These are phyloP conservation scores for Dipodascopsis uninucleata DNA, from an alignment of 805 yeast genomes.

Conservation along the genomic window DNA sequence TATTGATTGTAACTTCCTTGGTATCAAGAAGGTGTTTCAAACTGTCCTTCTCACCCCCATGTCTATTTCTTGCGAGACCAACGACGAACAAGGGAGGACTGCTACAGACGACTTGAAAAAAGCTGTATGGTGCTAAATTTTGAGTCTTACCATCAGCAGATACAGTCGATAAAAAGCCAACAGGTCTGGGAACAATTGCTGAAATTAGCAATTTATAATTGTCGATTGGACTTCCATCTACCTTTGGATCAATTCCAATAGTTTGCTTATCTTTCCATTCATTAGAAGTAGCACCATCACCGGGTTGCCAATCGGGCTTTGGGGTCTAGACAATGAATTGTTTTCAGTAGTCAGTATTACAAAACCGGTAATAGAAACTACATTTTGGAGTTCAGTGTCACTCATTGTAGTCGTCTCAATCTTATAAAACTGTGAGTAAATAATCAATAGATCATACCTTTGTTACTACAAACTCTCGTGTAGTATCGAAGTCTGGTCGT, in stretches of 20 bases:
- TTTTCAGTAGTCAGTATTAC: background rate
- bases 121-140: constrained; percentile 63
- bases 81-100: constrained; percentile 60
- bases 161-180: constrained; percentile 54
- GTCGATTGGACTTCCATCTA: constrained; percentile 39
- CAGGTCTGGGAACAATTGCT: constrained; percentile 57
- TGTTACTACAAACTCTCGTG: background rate
- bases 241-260: constrained; percentile 49
- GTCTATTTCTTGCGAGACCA: constrained; percentile 43
- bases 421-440: background rate
- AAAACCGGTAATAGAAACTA: no score
- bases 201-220: constrained; percentile 53
- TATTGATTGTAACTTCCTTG: constrained; percentile 52
- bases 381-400: no score
- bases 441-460: constrained; percentile 3
- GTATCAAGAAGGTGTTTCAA: constrained; percentile 48
- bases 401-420: no score
- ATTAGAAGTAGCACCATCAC: constrained; percentile 46
- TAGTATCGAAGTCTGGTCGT: constrained; percentile 29
- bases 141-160: constrained; percentile 40
- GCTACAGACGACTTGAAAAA: constrained; percentile 44
- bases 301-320: constrained; percentile 45
- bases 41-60: constrained; percentile 45
- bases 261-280: constrained; percentile 48
- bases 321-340: constrained; percentile 16